Evolutionary conservation across 2,329 filamentous ascomycete genomes (phyloP).

Genomic region (Scolecobasidium constrictum): DNA sequence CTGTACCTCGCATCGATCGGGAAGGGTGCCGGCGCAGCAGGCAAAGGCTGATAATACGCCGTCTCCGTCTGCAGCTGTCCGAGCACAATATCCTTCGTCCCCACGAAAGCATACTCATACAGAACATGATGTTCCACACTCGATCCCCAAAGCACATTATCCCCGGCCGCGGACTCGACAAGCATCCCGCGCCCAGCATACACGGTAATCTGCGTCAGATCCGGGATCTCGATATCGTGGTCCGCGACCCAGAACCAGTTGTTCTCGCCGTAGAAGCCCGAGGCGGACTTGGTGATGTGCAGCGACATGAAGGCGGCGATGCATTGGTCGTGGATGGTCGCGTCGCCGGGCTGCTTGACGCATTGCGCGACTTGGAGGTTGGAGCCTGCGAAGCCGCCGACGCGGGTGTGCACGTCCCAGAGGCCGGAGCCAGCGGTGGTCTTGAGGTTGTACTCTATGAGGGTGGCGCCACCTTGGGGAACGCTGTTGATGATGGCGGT

Average conservation of each 20-base stretch:
- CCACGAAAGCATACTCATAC: conserved; percentile 74
- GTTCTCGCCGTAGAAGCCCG: conserved; percentile 72
- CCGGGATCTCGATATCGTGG: conserved; percentile 70
- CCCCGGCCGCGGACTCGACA: conserved; percentile 46
- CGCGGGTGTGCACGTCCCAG: conserved; percentile 80
- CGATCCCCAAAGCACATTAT: conserved; percentile 42
- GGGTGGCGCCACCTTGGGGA: conserved; percentile 63
- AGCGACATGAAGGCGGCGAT: conserved; percentile 53
- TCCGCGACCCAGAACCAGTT: conserved; percentile 88
- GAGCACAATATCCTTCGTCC: conserved; percentile 71
- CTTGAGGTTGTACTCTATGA: conserved; percentile 89
- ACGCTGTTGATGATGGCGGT: conserved; percentile 57
- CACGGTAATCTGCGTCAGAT: conserved; percentile 66
- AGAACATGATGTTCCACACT: conserved; percentile 56
- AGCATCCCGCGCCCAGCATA: conserved; percentile 77
- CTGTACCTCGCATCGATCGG: conserved; percentile 43
- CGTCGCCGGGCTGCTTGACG: conserved; percentile 62
- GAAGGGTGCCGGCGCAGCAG: conserved; percentile 50
- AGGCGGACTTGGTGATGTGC: conserved; percentile 41
- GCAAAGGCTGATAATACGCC: conserved; percentile 61
- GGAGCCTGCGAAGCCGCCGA: conserved; percentile 72
- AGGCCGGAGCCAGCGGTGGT: conserved; percentile 45
- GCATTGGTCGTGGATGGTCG: conserved; percentile 45
- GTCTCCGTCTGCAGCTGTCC: conserved; percentile 82
- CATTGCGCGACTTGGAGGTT: conserved; percentile 51